Evolutionary conservation across 1,284 basidiomycete genomes (phyloP).

Genomic region (Macrocybe sp.): DNA sequence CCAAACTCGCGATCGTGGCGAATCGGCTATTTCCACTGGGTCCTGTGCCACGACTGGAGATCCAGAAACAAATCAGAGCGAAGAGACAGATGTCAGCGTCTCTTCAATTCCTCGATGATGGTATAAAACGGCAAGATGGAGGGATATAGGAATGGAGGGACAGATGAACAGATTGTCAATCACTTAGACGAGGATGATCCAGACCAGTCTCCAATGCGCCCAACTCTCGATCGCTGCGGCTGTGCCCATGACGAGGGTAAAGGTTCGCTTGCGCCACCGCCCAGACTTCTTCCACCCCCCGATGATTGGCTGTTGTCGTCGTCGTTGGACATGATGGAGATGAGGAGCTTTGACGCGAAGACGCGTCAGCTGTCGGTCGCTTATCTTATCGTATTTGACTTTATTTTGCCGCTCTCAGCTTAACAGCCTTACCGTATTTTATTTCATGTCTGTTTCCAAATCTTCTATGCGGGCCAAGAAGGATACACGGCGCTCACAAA

Average conservation of each 20-base stretch:
- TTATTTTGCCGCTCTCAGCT: too few species aligned
- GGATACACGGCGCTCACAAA: too few species aligned
- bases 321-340: constrained; percentile 33
- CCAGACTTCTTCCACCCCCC: constrained; percentile 38
- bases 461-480: too few species aligned
- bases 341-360: too few species aligned
- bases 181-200: constrained; percentile 18
- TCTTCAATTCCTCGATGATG: not conserved
- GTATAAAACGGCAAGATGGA: not conserved
- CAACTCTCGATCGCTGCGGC: constrained; percentile 29
- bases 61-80: not conserved
- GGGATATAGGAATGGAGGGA: not conserved
- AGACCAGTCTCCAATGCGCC: constrained; percentile 35
- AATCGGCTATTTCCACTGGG: constrained; percentile 17
- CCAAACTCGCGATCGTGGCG: constrained; percentile 15
- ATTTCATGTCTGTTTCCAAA: too few species aligned
- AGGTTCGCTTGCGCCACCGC: constrained; percentile 39
- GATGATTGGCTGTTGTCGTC: constrained; percentile 20
- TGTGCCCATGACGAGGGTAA: constrained; percentile 43
- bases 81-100: not conserved
- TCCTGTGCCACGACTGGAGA: constrained; percentile 8
- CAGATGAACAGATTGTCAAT: not conserved
- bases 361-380: too few species aligned
- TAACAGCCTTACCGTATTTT: too few species aligned
- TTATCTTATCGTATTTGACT: too few species aligned